Evolutionary conservation across 495 filamentous ascomycete genomes (phyloP).

Genomic region (Emericellopsis terricola): DNA sequence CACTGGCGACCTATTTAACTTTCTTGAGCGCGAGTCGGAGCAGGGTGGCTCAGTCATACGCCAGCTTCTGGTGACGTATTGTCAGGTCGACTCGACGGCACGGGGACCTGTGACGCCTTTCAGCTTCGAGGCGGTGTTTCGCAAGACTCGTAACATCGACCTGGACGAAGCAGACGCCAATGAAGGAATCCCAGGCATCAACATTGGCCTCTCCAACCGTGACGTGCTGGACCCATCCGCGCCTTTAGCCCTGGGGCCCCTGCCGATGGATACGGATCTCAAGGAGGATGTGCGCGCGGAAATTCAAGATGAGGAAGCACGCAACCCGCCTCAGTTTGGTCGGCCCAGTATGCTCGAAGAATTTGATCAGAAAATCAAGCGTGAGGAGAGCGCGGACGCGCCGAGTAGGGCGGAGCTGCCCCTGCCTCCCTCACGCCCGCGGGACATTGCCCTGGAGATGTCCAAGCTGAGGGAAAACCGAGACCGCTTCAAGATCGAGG

Average conservation of each 20-base stretch:
- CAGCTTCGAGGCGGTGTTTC: constrained; percentile 67
- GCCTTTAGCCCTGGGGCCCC: constrained; percentile 54
- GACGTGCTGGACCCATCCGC: constrained; percentile 38
- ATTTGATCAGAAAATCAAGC: constrained; percentile 71
- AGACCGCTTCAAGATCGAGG: constrained; percentile 70
- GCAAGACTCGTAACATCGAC: constrained; percentile 27
- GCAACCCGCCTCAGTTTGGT: constrained; percentile 47
- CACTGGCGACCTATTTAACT: constrained; percentile 64
- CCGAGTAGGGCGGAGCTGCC: constrained; percentile 63
- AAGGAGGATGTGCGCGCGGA: constrained; percentile 69
- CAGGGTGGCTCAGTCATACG: constrained; percentile 62
- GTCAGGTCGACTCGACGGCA: constrained; percentile 54
- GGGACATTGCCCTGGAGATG: constrained; percentile 86
- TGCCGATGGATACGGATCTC: constrained; percentile 63
- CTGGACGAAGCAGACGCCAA: constrained; percentile 62
- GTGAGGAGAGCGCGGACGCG: constrained; percentile 71
- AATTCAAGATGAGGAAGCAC: constrained; percentile 59
- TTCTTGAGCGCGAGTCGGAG: constrained; percentile 65
- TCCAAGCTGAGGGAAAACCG: constrained; percentile 88
- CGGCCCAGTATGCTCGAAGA: constrained; percentile 51
- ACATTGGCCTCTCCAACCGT: constrained; percentile 66
- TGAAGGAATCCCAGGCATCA: constrained; percentile 85
- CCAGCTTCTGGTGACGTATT: constrained; percentile 52
- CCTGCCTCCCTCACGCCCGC: constrained; percentile 63
- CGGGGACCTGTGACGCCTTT: constrained; percentile 59